A percentile compares a stretch with the other conserved stretches of the same genome.
These are phyloP conservation scores for Talaromyces albobiverticillius DNA, from an alignment of 2,329 filamentous ascomycete genomes.

Conservation along the genomic window DNA sequence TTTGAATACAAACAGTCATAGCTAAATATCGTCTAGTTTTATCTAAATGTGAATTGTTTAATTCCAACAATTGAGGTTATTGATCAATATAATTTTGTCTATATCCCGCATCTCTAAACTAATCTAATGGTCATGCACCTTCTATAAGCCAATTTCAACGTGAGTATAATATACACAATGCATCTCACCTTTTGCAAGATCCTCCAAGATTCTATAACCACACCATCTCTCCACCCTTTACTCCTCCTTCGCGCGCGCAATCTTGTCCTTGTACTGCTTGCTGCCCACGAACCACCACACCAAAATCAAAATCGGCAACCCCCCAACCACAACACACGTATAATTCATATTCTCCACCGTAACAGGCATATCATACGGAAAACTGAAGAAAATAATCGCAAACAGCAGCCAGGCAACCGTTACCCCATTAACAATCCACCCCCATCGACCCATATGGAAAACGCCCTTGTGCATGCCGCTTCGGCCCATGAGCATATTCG, in stretches of 20 bases:
- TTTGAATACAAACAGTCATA: too few species aligned
- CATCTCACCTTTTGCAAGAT: too few species aligned
- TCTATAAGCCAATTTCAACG: too few species aligned
- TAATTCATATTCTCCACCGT: conserved; percentile 48
- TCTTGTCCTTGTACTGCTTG: conserved; percentile 13
- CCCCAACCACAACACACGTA: conserved; percentile 48
- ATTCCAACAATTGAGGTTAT: too few species aligned
- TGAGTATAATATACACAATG: too few species aligned
- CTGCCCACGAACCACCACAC: conserved; percentile 42
- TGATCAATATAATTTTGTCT: too few species aligned
- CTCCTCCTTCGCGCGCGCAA: conserved; percentile 34
- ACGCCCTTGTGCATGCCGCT: conserved; percentile 43
- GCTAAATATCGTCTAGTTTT: too few species aligned
- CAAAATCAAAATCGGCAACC: conserved; percentile 35
- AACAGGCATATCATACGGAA: conserved; percentile 38
- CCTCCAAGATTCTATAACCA: too few species aligned
- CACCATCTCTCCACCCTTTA: conserved; percentile 26
- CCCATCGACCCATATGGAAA: conserved; percentile 44
- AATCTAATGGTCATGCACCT: too few species aligned
- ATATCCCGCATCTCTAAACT: too few species aligned
- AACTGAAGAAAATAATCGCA: conserved; percentile 51
- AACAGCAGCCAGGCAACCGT: conserved; percentile 49
- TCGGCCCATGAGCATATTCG: conserved; percentile 46
- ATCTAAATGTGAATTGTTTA: too few species aligned
- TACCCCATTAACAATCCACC: conserved; percentile 44